Percentiles rank a stretch among this genome's conserved stretches.
Conservation (phyloP, 1,139 yeast genomes). For the Taphrina pruni region DNA sequence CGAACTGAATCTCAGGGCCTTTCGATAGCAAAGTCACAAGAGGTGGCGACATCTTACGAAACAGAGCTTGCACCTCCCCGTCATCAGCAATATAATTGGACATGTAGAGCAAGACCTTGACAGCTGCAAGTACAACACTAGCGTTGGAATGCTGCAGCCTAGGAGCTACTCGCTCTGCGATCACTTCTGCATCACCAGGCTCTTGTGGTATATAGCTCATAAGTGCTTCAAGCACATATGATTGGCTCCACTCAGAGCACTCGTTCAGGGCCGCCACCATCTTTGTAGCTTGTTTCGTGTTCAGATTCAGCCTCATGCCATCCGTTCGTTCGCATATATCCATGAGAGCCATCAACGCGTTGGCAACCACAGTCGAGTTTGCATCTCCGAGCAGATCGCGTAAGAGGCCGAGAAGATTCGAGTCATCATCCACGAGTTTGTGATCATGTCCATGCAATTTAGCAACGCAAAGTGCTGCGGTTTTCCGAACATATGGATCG, state of each 20-base stretch:
- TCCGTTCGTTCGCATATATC: slow-evolving; percentile 67
- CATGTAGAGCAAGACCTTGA: slow-evolving; percentile 73
- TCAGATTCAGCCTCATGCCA: slow-evolving; percentile 61
- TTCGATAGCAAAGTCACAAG: slow-evolving; percentile 73
- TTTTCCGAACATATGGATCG: slow-evolving; percentile 68
- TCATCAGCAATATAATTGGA: slow-evolving; percentile 65
- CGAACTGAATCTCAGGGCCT: slow-evolving; percentile 83
- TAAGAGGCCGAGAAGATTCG: slow-evolving; percentile 51
- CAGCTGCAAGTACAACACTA: slow-evolving; percentile 77
- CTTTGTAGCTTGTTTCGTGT: slow-evolving; percentile 61
- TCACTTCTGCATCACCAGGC: slow-evolving; percentile 65
- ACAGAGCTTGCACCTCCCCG: slow-evolving; percentile 59
- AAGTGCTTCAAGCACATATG: slow-evolving; percentile 70
- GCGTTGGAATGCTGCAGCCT: slow-evolving; percentile 81
- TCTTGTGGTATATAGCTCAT: slow-evolving; percentile 74
- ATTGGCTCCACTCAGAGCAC: slow-evolving; percentile 83
- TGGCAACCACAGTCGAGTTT: slow-evolving; percentile 69
- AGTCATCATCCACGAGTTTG: slow-evolving; percentile 55
- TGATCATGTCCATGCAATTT: slow-evolving; percentile 68
- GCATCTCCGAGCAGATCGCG: slow-evolving; percentile 64
- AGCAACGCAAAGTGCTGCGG: slow-evolving; percentile 74
- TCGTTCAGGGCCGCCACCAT: slow-evolving; percentile 60
- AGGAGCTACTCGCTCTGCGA: slow-evolving; percentile 74
- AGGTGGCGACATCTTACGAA: slow-evolving; percentile 72
- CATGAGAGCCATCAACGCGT: slow-evolving; percentile 72